These are phyloP conservation scores for Jamesozyma spencerorum DNA, from an alignment of 805 yeast species.

Conservation along the genomic window DNA sequence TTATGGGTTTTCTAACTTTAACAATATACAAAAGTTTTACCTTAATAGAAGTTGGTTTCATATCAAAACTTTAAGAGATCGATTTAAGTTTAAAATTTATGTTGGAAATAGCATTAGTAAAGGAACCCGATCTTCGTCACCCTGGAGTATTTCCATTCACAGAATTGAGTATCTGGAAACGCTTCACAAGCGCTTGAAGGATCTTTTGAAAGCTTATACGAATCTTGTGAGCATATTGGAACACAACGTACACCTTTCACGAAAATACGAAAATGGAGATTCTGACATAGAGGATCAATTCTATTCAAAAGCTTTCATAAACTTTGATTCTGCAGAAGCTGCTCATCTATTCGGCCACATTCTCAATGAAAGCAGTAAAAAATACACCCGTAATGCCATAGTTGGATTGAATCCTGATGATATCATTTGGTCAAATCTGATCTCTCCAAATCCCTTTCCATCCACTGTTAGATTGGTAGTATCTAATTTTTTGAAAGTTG, in stretches of 20 bases:
- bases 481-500: slow-evolving; percentile 39
- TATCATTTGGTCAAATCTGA: slow-evolving; percentile 61
- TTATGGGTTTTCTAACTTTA: background rate
- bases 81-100: background rate
- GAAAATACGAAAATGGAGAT: background rate
- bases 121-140: background rate
- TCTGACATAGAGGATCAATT: background rate
- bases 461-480: slow-evolving; percentile 33
- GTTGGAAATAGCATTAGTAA: too few relatives aligned
- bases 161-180: background rate
- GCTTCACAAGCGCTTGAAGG: background rate
- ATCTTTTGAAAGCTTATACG: background rate
- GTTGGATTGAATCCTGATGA: slow-evolving; percentile 57
- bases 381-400: slow-evolving; percentile 36
- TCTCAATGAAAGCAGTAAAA: slow-evolving; percentile 33
- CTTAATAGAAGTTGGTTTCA: background rate
- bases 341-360: slow-evolving; percentile 61
- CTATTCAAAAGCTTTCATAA: slow-evolving; percentile 46
- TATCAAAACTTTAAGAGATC: background rate
- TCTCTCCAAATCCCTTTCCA: slow-evolving; percentile 31
- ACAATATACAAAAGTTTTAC: background rate
- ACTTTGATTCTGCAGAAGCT: slow-evolving; percentile 46
- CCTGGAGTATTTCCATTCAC: background rate
- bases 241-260: background rate
- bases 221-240: background rate